These are phyloP conservation scores for Fomitopsis palustris DNA, from an alignment of 1,284 basidiomycete genomes.

Conservation along the genomic window DNA sequence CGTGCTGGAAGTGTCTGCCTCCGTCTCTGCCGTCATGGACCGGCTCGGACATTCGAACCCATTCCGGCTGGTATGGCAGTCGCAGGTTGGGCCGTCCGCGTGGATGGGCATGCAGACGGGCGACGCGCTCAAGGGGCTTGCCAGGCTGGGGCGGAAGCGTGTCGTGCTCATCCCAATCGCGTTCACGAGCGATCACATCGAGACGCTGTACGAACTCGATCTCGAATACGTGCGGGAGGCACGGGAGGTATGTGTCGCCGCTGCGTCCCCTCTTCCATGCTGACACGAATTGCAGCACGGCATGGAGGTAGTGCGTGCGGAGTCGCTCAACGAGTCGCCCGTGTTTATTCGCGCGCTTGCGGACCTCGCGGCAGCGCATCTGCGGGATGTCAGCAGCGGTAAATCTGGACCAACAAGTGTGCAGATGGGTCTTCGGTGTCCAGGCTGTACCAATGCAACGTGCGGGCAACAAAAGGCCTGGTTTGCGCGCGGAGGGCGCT, in stretches of 20 bases:
- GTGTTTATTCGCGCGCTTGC: conserved; percentile 96
- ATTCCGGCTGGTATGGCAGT: conserved; percentile 97
- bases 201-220: conserved; percentile 97
- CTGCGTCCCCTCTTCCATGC: neutral
- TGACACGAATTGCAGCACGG: conserved; percentile 48
- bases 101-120: conserved; percentile 99
- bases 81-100: conserved; percentile 93
- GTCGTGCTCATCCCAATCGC: conserved; percentile 94
- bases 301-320: conserved; percentile 87
- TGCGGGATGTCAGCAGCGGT: conserved; percentile 58
- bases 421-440: conserved; percentile 89
- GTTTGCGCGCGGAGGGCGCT: conserved; percentile 63
- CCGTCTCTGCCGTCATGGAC: conserved; percentile 89
- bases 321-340: conserved; percentile 97
- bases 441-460: conserved; percentile 86
- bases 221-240: conserved; percentile 93
- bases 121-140: conserved; percentile 90
- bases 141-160: conserved; percentile 83
- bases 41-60: conserved; percentile 77
- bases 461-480: conserved; percentile 89
- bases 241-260: conserved; percentile 56
- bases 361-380: conserved; percentile 85
- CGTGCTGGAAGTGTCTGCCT: conserved; percentile 91
- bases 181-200: conserved; percentile 99
- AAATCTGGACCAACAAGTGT: conserved; percentile 62